Conservation (phyloP, 148 eudicot species). For the Limonium bicolor region DNA sequence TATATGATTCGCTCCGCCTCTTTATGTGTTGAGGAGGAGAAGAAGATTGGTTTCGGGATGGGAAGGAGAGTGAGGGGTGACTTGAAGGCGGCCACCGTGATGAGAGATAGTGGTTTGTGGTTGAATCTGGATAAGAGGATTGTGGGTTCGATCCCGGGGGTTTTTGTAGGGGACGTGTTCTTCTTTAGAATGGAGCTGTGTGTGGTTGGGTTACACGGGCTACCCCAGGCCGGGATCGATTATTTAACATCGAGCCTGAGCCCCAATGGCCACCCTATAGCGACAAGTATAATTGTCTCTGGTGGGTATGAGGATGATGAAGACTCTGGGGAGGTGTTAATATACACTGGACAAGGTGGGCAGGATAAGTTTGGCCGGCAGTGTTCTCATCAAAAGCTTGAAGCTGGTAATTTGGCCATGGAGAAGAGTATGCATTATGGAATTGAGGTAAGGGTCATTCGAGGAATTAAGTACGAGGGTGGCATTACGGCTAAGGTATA, state of each 20-base stretch:
- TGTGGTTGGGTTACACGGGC: slow-evolving; percentile 82
- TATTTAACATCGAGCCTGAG: slow-evolving; percentile 55
- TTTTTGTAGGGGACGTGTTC: slow-evolving; percentile 66
- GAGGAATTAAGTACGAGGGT: slow-evolving; percentile 62
- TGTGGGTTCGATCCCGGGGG: slow-evolving; percentile 80
- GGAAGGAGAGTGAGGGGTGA: slow-evolving; percentile 48
- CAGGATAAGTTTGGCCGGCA: slow-evolving; percentile 46
- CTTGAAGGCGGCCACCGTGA: slow-evolving; percentile 33
- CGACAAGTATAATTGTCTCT: slow-evolving; percentile 74
- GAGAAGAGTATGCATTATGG: slow-evolving; percentile 90
- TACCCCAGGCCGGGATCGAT: slow-evolving; percentile 79
- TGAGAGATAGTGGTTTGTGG: slow-evolving; percentile 66
- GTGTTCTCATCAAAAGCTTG: slow-evolving; percentile 55
- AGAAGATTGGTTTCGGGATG: slow-evolving; percentile 11
- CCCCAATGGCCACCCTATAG: slow-evolving; percentile 82
- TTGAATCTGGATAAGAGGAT: slow-evolving; percentile 62
- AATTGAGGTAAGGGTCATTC: slow-evolving; percentile 77
- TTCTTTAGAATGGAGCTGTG: slow-evolving; percentile 77
- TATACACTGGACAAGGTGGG: slow-evolving; percentile 90
- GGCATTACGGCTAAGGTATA: slow-evolving; percentile 47
- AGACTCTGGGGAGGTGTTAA: slow-evolving; percentile 61
- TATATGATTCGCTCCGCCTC: slow-evolving; percentile 49
- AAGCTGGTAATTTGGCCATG: slow-evolving; percentile 68
- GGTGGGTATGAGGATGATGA: slow-evolving; percentile 96
- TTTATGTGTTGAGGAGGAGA: slow-evolving; percentile 33